phyloP scores from a whole-genome alignment of 352 stramenopile species.

The Phytophthora kernoviae region DNA sequence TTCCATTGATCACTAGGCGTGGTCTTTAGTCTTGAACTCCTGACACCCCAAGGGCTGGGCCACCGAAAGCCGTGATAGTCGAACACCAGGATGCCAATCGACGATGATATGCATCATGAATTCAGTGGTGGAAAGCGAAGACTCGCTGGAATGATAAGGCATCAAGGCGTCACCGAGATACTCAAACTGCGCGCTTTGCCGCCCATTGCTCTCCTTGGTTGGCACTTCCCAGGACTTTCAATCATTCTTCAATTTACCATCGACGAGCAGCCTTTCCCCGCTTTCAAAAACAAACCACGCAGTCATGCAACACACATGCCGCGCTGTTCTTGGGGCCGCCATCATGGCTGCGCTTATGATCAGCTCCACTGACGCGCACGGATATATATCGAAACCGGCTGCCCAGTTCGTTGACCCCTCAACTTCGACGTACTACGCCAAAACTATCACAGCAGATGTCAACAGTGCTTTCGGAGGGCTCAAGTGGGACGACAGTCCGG shows the following conservation, averaged over 20 bases:
- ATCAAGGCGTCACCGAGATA: constrained; percentile 1
- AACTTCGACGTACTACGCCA: constrained; percentile 41
- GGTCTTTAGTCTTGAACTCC: background rate
- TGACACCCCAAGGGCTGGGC: constrained; percentile 15
- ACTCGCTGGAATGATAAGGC: no score
- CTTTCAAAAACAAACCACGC: background rate
- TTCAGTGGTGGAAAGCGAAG: constrained; percentile 9
- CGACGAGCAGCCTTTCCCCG: constrained; percentile 4
- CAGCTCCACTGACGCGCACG: constrained; percentile 40
- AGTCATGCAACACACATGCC: constrained; percentile 19
- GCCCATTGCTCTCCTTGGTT: constrained; percentile 4
- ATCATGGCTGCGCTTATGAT: constrained; percentile 14
- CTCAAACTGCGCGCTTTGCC: background rate
- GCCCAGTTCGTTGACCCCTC: constrained; percentile 41
- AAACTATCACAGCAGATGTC: constrained; percentile 43
- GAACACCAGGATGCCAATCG: constrained; percentile 1
- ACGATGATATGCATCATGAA: constrained; percentile 5
- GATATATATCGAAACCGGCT: constrained; percentile 49
- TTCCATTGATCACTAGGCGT: background rate
- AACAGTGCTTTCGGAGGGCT: constrained; percentile 49
- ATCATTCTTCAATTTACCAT: constrained; percentile 32
- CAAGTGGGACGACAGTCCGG: constrained; percentile 61
- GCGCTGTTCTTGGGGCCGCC: constrained; percentile 2
- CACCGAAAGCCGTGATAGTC: constrained; percentile 7
- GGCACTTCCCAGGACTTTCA: constrained; percentile 1